Conservation (phyloP, 768 basidiomycete species). For the Termitomyces sp. region DNA sequence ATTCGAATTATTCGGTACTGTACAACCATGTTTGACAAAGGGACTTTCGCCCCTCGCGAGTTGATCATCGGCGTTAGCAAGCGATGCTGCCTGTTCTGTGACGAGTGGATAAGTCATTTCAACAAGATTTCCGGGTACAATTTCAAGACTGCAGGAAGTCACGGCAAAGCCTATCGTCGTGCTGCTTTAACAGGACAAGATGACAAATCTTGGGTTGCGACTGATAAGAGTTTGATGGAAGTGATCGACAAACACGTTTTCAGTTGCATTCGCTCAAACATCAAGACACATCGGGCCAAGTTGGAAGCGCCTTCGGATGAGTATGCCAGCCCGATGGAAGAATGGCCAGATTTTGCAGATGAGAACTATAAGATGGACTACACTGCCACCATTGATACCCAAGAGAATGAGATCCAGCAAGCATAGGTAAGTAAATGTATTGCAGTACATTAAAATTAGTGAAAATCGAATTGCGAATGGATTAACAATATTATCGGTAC, state of each 20-base stretch:
- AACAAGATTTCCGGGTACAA: not conserved
- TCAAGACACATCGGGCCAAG: not conserved
- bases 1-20: not conserved
- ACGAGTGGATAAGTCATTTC: not conserved
- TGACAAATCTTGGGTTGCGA: not conserved
- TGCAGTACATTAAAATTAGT: too few species aligned
- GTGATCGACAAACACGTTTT: not conserved
- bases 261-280: not conserved
- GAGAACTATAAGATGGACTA: not conserved
- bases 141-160: not conserved
- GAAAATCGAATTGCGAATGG: too few species aligned
- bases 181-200: not conserved
- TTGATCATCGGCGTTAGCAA: not conserved
- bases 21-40: not conserved
- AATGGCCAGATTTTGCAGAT: not conserved
- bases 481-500: too few species aligned
- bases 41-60: not conserved
- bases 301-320: not conserved
- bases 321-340: not conserved
- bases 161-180: not conserved
- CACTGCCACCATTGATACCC: not conserved
- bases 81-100: not conserved
- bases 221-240: not conserved
- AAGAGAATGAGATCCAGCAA: too few species aligned
- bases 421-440: not conserved